phyloP scores from a whole-genome alignment of 2,329 filamentous ascomycete species.

The Thelonectria blattea region DNA sequence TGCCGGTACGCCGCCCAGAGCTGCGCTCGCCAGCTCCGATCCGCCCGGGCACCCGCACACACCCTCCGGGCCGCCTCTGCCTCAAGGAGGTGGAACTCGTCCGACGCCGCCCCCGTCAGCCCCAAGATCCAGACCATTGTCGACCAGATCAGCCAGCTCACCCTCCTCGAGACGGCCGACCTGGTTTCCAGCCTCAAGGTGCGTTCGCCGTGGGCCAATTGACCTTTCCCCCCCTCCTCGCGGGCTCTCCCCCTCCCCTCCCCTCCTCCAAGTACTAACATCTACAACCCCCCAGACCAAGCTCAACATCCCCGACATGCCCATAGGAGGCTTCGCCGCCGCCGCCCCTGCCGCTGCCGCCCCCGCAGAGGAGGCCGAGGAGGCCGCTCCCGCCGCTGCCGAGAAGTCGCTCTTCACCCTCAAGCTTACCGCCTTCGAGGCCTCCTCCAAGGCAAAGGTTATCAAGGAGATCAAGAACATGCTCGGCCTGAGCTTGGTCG shows the following conservation, averaged over 20 bases:
- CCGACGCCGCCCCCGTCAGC: slow-evolving; percentile 70
- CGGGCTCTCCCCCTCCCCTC: not conserved
- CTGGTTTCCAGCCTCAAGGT: slow-evolving; percentile 96
- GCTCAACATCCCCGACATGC: slow-evolving; percentile 97
- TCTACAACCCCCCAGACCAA: slow-evolving; percentile 65
- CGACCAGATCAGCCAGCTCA: slow-evolving; percentile 98
- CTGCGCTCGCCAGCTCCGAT: slow-evolving; percentile 68
- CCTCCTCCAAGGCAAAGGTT: slow-evolving; percentile 92
- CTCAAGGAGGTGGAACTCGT: slow-evolving; percentile 85
- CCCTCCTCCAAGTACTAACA: slow-evolving; percentile 24
- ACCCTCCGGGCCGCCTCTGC: slow-evolving; percentile 51
- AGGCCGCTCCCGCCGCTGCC: slow-evolving; percentile 84
- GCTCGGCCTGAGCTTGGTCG: slow-evolving; percentile 93
- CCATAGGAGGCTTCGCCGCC: slow-evolving; percentile 87
- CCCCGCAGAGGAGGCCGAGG: slow-evolving; percentile 80
- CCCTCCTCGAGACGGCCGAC: slow-evolving; percentile 94
- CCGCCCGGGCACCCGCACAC: slow-evolving; percentile 57
- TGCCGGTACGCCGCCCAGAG: slow-evolving; percentile 68
- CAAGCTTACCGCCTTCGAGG: slow-evolving; percentile 90
- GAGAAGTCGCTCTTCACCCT: slow-evolving; percentile 98
- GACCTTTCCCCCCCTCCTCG: not conserved
- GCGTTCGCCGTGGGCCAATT: slow-evolving; percentile 34
- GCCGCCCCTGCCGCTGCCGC: slow-evolving; percentile 67
- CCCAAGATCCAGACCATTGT: slow-evolving; percentile 96
- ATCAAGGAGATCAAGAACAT: slow-evolving; percentile 99